Conservation (phyloP, 2,329 filamentous ascomycete genomes). For the Chaetothyriales sp. region DNA sequence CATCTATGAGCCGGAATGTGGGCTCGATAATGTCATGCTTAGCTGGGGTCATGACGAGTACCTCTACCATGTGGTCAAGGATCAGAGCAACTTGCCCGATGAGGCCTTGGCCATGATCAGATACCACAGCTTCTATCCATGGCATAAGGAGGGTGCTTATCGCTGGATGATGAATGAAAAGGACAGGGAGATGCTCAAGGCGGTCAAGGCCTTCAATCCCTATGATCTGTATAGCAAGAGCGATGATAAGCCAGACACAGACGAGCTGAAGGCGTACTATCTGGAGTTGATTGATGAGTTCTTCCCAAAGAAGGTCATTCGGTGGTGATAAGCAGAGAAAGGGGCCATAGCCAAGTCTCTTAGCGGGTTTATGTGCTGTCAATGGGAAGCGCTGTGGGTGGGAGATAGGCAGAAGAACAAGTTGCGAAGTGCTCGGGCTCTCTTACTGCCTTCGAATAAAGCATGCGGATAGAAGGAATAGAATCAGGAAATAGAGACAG, state of each 20-base stretch:
- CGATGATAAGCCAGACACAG: constrained; percentile 61
- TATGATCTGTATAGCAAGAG: constrained; percentile 90
- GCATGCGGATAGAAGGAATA: background rate
- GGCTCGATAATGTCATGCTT: constrained; percentile 76
- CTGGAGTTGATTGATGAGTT: constrained; percentile 61
- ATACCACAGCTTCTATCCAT: constrained; percentile 87
- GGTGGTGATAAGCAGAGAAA: constrained; percentile 41
- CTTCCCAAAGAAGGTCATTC: constrained; percentile 54
- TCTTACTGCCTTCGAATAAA: background rate
- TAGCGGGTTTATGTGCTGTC: background rate
- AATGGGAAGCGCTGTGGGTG: background rate
- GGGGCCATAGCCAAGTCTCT: background rate
- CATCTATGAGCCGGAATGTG: constrained; percentile 67
- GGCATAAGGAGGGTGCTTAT: constrained; percentile 75
- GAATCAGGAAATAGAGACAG: background rate
- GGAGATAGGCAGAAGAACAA: background rate
- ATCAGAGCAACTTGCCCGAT: constrained; percentile 61
- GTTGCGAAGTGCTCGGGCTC: constrained; percentile 28
- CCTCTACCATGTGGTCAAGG: constrained; percentile 73
- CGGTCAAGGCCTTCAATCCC: constrained; percentile 76
- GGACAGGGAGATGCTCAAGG: constrained; percentile 65
- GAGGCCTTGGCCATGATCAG: constrained; percentile 86
- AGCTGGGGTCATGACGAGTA: constrained; percentile 86
- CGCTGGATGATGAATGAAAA: constrained; percentile 69
- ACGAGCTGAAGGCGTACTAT: constrained; percentile 69